A percentile compares a stretch with the other conserved stretches of the same genome.
phyloP scores from a whole-genome alignment of 2,329 filamentous ascomycete species.

The Colletotrichum filicis region DNA sequence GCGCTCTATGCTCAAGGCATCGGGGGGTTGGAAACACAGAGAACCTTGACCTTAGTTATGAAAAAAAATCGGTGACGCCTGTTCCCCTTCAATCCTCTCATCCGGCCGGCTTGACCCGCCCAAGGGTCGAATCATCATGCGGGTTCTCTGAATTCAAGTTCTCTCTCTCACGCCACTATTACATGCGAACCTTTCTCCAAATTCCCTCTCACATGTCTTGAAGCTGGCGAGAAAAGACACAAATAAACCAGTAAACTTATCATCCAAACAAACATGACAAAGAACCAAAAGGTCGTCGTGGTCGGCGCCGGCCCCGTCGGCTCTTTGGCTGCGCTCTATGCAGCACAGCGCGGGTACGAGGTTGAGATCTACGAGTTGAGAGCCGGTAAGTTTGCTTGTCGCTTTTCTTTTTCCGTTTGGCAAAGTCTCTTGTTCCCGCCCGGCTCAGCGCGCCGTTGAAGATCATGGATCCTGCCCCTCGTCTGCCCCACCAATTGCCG shows the following conservation, averaged over 20 bases:
- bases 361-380: conserved; percentile 96
- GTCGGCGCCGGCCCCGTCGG: conserved; percentile 95
- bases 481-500: conserved; percentile 20
- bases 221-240: background rate
- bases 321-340: conserved; percentile 90
- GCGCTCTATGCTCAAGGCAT: conserved; percentile 1
- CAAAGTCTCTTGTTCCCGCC: conserved; percentile 1
- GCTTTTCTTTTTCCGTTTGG: background rate
- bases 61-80: conserved; percentile 23
- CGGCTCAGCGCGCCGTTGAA: background rate
- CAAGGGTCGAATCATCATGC: conserved; percentile 23
- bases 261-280: conserved; percentile 42
- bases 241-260: background rate
- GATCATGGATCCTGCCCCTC: conserved; percentile 1
- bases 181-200: background rate
- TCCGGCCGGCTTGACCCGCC: conserved; percentile 23
- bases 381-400: conserved; percentile 71
- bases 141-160: background rate
- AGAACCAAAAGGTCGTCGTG: conserved; percentile 77
- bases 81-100: background rate
- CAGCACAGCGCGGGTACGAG: conserved; percentile 85
- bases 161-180: conserved; percentile 13
- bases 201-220: background rate
- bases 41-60: no score
- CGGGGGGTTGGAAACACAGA: background rate